Base-by-base conservation (phyloP, 495 filamentous ascomycete species). In the Aspergillus sparsus region DNA sequence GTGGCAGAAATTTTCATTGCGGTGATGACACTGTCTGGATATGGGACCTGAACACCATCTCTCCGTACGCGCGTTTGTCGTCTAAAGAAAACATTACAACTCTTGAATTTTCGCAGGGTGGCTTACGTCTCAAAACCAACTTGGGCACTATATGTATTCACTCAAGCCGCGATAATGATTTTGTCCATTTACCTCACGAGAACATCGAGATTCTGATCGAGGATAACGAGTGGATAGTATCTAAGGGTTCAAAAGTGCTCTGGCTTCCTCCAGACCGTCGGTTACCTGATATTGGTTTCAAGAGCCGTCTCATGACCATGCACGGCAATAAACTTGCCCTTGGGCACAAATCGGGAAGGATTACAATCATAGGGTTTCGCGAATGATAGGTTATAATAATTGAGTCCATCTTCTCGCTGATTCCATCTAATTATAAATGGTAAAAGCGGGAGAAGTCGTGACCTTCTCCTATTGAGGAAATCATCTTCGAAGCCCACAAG, bases 1-100 rank as follows among this genome's bases (percentile, higher is more conserved):
- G 10, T 0, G 45, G 41, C 15, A 12, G 15, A 2, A 27, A 27
- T 27, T 27, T 27, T 27, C 21, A 3, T 27, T 3, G 1, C 21
- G 21, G 21, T 27, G 21, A 27, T 27, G 21, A 27, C 21, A 45
- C 37, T 33, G 45, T 73, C 3, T 49, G 65, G 33, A 11, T 73
- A 11, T 61, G 52, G 51, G 33, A 55, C 16, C 5, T 31, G 12
- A 10, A 11, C 2, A 34, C 4, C 6, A 36, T 18, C 27, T 2
- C 27, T 3, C 12, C 21, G 1, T 27, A 27, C 21, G 21, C 21
- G 21, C 21, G 21, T 27, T 27, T 27, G 21, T 27, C 21, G 21
- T 27, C 21, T 27, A 27, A 27, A 27, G 21, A 27, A 27, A 27
- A 11, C 2, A 33, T n/a, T 7, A 18, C 1, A 45, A 1, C 12